Conservation (phyloP, 192 early-diverging fungal species). For the Coemansia sp. region DNA sequence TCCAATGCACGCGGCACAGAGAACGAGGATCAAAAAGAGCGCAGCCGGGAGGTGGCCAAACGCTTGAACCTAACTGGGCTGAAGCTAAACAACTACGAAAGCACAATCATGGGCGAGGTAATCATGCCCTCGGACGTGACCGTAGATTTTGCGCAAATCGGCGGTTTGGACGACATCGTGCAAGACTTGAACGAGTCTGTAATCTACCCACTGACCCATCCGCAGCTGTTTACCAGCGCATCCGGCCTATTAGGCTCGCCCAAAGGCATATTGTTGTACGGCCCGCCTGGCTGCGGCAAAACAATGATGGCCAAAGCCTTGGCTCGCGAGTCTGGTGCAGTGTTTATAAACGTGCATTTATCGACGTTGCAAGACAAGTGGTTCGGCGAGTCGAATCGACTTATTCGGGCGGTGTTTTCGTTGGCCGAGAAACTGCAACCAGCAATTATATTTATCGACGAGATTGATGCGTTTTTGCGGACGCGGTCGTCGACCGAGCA, state of each 20-base stretch:
- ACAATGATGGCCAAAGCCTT: slow-evolving; percentile 99
- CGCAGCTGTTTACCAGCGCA: slow-evolving; percentile 81
- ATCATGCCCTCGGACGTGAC: slow-evolving; percentile 89
- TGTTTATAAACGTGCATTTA: slow-evolving; percentile 96
- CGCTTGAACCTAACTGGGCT: slow-evolving; percentile 49
- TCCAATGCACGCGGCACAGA: slow-evolving; percentile 70
- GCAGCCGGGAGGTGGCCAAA: slow-evolving; percentile 46
- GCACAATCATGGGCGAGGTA: slow-evolving; percentile 91
- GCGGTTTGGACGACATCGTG: slow-evolving; percentile 91
- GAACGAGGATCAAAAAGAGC: slow-evolving; percentile 76
- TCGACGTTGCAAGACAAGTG: slow-evolving; percentile 98
- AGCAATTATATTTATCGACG: slow-evolving; percentile 98
- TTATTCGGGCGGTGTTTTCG: slow-evolving; percentile 89
- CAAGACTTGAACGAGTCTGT: slow-evolving; percentile 90
- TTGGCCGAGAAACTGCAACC: slow-evolving; percentile 94
- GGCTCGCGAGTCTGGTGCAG: slow-evolving; percentile 94
- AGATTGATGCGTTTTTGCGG: slow-evolving; percentile 96
- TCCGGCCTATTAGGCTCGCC: slow-evolving; percentile 89
- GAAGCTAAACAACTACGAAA: slow-evolving; percentile 89
- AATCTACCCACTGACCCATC: slow-evolving; percentile 93
- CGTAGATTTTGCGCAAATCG: slow-evolving; percentile 85
- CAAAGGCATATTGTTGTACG: slow-evolving; percentile 93
- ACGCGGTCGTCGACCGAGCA: slow-evolving; percentile 88
- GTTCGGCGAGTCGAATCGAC: slow-evolving; percentile 96
- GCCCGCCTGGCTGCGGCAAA: slow-evolving; percentile 95